These are phyloP conservation scores for Apophysomyces elegans DNA, from an alignment of 371 early-diverging fungal species.

Conservation along the genomic window DNA sequence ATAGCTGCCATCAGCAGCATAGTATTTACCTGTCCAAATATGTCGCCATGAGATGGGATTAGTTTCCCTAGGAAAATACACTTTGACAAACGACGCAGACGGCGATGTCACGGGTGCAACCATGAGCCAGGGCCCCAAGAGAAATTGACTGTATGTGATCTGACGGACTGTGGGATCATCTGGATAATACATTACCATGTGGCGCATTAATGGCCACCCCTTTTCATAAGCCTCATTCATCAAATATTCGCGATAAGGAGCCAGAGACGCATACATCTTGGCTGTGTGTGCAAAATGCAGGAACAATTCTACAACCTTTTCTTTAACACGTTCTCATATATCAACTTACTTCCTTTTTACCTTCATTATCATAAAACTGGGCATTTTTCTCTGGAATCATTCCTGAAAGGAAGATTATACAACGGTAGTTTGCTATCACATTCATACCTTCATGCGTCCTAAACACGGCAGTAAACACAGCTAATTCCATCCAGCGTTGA, in stretches of 20 bases:
- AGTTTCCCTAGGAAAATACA: conserved; percentile 43
- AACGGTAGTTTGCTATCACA: background rate
- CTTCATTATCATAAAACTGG: conserved; percentile 57
- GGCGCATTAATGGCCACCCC: conserved; percentile 58
- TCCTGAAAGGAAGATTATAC: conserved; percentile 11
- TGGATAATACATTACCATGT: conserved; percentile 55
- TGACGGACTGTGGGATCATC: conserved; percentile 36
- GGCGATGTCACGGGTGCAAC: conserved; percentile 43
- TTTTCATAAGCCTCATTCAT: conserved; percentile 49
- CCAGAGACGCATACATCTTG: conserved; percentile 38
- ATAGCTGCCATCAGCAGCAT: conserved; percentile 43
- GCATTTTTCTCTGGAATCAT: conserved; percentile 51
- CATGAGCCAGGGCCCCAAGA: conserved; percentile 39
- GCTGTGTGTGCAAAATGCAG: conserved; percentile 44
- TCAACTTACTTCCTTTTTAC: conserved; percentile 22
- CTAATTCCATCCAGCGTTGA: conserved; percentile 59
- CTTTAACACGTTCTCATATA: background rate
- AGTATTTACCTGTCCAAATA: conserved; percentile 51
- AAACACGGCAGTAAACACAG: conserved; percentile 49
- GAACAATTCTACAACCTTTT: conserved; percentile 29
- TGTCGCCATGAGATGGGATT: conserved; percentile 40
- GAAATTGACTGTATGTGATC: conserved; percentile 42
- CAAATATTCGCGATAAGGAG: conserved; percentile 42
- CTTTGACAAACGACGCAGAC: conserved; percentile 47
- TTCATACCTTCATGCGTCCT: conserved; percentile 53